Conservation (phyloP, 2,329 filamentous ascomycete genomes). For the Blastomyces silverae region DNA sequence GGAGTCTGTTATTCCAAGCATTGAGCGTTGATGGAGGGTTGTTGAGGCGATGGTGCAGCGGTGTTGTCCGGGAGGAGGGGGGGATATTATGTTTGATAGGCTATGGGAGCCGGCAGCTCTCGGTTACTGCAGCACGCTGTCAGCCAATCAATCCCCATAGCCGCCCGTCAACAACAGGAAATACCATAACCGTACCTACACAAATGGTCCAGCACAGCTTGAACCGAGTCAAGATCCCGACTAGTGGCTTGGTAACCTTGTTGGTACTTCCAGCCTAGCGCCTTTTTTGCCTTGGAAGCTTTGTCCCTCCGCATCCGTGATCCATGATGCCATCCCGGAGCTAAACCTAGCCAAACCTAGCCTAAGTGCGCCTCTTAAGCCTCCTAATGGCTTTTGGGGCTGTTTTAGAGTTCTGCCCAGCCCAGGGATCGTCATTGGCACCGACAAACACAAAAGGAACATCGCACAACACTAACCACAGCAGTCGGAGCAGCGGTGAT, state of each 20-base stretch:
- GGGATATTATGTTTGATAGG: background rate
- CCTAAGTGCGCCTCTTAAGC: background rate
- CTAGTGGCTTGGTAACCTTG: background rate
- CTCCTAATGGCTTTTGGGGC: background rate
- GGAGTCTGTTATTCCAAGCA: no score
- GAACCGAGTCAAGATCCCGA: no score
- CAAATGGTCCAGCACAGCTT: no score
- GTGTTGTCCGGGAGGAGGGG: background rate
- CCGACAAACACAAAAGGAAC: background rate
- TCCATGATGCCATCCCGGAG: slow-evolving; percentile 1
- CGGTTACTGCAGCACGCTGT: background rate
- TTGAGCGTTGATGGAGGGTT: no score
- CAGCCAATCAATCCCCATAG: background rate
- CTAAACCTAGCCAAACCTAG: background rate
- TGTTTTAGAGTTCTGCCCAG: background rate
- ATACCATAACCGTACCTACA: background rate
- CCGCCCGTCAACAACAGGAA: background rate
- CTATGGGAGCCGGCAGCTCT: background rate
- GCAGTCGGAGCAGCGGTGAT: background rate
- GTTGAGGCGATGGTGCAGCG: background rate
- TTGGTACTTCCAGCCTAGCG: background rate
- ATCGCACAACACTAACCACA: background rate
- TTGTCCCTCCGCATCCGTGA: background rate
- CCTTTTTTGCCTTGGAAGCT: background rate
- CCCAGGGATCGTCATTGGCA: background rate